These are phyloP conservation scores for Malania oleifera DNA, from an alignment of 164 flowering plant genomes.

Conservation along the genomic window DNA sequence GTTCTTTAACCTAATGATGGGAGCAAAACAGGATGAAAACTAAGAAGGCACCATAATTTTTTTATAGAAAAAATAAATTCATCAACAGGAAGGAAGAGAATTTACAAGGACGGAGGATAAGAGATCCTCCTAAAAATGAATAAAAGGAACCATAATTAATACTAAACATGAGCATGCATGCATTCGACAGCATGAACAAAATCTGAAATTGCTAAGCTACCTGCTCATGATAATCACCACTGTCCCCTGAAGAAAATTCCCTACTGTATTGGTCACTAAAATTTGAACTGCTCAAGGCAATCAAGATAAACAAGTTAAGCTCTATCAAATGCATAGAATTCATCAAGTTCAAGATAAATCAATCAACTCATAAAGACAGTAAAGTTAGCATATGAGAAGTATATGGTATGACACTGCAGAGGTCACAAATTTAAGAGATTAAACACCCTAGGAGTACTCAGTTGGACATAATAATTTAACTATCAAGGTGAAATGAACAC, in stretches of 20 bases:
- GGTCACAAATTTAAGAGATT: no score
- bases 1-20: constrained; percentile 40
- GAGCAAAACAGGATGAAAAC: constrained; percentile 1
- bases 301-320: neutral
- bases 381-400: no score
- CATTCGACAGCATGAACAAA: neutral
- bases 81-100: no score
- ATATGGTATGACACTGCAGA: no score
- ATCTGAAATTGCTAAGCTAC: constrained; percentile 22
- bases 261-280: constrained; percentile 33
- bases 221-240: constrained; percentile 42
- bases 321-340: neutral
- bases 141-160: no score
- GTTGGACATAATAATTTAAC: no score
- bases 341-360: neutral
- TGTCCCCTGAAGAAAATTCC: constrained; percentile 49
- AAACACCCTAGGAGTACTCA: no score
- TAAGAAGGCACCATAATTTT: constrained; percentile 1
- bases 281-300: constrained; percentile 35
- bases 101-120: no score
- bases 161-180: neutral
- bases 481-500: no score
- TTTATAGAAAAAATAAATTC: no score
- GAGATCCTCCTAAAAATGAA: no score
- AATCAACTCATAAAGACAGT: no score